Evolutionary conservation across 1,139 yeast genomes (phyloP), one percentile per base, ranked within the genome.

Genomic region (Nakaseomyces bracarensis): DNA sequence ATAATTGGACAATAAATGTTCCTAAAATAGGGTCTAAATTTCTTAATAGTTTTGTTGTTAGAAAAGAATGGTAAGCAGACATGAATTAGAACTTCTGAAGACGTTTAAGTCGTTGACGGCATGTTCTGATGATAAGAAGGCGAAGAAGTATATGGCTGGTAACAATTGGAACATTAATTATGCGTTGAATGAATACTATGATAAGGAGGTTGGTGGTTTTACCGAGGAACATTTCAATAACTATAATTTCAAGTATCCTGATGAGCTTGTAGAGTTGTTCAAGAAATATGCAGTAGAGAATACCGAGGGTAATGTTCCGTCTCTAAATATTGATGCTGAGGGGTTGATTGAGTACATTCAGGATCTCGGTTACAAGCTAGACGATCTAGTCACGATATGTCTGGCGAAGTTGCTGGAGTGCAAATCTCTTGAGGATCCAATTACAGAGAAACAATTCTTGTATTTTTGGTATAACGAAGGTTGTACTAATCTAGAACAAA

Each of bases 361-460:
- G 8, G 95, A 82, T 53, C 63, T 89, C 40, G 76, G 74, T 0
- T 69, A 82, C 36, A 78, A 77, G 14, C 80, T 89, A 0, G 96
- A 89, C 51, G 89, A 89, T 55, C 68, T 76, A 7, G 71, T 66
- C 2, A 80, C 87, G 4, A 67, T 89, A 43, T 77, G 84, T 1
- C 62, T 89, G 14, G 87, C 94, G 1, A 77, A 74, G 54, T 70
- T 81, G 44, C 67, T 87, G 38, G 72, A 75, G 31, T 74, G 55
- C 45, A 33, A 46, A 10, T 43, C 44, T 20, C 40, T 58, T 8
- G 40, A 47, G 1, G 50, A 49, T 30, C 49, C 50, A 39, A 36
- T 54, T 47, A 28, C 55, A 47, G 39, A 56, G 55, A 60, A 57
- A 39, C 52, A 58, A 38, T 55, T 55, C 43, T 39, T 50, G 11